Evolutionary conservation across 208 protist species (phyloP).

Genomic region (Acanthamoeba lenticulata): DNA sequence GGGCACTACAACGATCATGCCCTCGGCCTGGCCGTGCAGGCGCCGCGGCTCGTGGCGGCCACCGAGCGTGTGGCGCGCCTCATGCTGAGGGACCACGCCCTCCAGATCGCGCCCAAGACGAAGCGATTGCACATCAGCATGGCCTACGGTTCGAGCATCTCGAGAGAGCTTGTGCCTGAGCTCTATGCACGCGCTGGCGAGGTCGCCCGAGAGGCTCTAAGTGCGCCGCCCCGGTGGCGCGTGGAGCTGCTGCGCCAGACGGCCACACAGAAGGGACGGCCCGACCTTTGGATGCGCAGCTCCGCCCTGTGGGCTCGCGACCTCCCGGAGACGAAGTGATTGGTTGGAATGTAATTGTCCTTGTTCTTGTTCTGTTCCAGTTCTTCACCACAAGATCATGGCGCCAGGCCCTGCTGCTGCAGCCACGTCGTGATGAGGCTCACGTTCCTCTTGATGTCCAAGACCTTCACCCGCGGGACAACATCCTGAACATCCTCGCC

Average conservation of each 20-base stretch:
- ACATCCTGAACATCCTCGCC: background rate
- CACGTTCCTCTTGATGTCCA: background rate
- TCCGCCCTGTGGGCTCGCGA: background rate
- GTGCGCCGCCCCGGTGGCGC: background rate
- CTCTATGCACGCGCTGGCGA: background rate
- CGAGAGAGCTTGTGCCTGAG: background rate
- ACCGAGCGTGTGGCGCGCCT: background rate
- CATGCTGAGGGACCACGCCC: background rate
- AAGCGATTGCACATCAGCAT: constrained; percentile 48
- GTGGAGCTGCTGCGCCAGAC: background rate
- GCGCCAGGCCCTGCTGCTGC: background rate
- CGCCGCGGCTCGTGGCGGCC: background rate
- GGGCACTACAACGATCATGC: background rate
- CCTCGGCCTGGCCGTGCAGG: background rate
- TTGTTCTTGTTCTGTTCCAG: background rate
- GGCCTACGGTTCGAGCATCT: background rate
- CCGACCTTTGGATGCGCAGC: background rate
- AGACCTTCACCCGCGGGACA: background rate
- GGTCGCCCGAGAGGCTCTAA: background rate
- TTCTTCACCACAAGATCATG: background rate
- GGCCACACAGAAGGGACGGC: background rate
- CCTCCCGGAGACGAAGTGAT: no score
- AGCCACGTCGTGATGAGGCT: background rate
- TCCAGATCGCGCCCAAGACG: background rate
- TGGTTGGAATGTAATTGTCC: no score